Evolutionary conservation across 495 filamentous ascomycete genomes (phyloP).

Genomic region (Neurospora sp.): DNA sequence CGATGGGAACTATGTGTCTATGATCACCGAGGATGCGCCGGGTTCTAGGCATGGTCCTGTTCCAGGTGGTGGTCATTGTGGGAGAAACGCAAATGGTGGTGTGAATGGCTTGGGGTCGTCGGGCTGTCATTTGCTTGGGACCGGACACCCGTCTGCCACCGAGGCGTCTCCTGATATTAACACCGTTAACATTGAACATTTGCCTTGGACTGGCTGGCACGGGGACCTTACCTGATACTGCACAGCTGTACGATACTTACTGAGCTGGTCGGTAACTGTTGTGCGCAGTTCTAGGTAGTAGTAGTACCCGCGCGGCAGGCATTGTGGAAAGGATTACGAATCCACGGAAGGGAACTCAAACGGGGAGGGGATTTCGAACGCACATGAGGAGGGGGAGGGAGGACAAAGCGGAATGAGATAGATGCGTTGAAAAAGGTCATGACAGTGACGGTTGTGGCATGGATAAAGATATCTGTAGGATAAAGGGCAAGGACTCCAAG

Average conservation of each 20-base stretch:
- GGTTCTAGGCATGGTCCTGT: neutral
- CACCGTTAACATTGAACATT: neutral
- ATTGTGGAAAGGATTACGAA: no score
- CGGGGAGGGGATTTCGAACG: no score
- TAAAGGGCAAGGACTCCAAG: neutral
- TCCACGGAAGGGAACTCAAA: no score
- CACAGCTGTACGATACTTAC: no score
- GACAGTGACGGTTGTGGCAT: no score
- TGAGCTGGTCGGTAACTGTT: fast-evolving
- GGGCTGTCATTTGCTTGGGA: neutral
- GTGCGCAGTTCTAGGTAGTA: neutral
- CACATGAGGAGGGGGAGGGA: no score
- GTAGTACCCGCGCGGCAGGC: neutral
- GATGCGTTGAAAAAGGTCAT: no score
- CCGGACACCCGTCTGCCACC: neutral
- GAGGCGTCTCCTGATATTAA: neutral
- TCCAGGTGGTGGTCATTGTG: neutral
- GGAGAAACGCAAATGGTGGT: neutral
- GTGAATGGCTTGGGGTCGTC: neutral
- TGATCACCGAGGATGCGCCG: no score
- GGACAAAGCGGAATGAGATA: no score
- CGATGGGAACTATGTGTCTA: no score
- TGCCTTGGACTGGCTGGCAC: neutral
- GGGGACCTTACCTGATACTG: neutral
- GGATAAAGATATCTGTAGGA: neutral